Evolutionary conservation across 441 rosid species (phyloP).

Genomic region (Dalechampia spathulata): DNA sequence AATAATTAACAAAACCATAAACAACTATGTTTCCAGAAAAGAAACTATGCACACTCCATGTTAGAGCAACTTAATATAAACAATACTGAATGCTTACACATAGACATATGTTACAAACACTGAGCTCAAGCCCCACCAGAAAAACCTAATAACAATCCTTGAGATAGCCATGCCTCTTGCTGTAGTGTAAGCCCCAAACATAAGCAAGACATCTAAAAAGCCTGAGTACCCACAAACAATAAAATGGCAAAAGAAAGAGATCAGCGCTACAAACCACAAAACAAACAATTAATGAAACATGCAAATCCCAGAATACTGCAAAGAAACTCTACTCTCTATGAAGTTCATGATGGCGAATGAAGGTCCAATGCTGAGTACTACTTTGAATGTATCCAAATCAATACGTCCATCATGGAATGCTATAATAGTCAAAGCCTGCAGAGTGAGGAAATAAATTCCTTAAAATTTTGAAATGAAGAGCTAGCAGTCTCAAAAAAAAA

Average conservation of each 20-base stretch:
- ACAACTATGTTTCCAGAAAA: constrained; percentile 6
- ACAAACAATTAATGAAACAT: constrained; percentile 8
- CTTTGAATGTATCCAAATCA: constrained; percentile 66
- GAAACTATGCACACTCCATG: neutral
- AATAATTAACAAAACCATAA: constrained; percentile 14
- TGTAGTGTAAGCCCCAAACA: constrained; percentile 90
- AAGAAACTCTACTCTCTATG: constrained; percentile 49
- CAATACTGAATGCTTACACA: constrained; percentile 48
- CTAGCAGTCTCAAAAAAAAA: neutral
- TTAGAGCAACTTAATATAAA: constrained; percentile 7
- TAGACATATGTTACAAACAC: constrained; percentile 69
- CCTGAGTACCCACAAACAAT: constrained; percentile 37
- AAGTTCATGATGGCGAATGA: constrained; percentile 91
- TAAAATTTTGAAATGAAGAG: constrained; percentile 17
- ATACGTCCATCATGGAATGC: constrained; percentile 71
- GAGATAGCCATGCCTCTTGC: constrained; percentile 99
- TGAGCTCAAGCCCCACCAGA: constrained; percentile 84
- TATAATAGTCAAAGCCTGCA: constrained; percentile 82
- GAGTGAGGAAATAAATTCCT: constrained; percentile 13
- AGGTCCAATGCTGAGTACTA: constrained; percentile 86
- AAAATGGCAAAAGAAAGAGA: constrained; percentile 14
- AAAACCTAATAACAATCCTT: constrained; percentile 81
- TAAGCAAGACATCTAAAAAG: constrained; percentile 86
- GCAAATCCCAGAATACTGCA: constrained; percentile 12
- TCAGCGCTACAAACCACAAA: constrained; percentile 7